Percentiles rank a stretch among this genome's conserved stretches.
Conservation (phyloP, 2,329 filamentous ascomycete species). For the Uncinocarpus reesii region DNA sequence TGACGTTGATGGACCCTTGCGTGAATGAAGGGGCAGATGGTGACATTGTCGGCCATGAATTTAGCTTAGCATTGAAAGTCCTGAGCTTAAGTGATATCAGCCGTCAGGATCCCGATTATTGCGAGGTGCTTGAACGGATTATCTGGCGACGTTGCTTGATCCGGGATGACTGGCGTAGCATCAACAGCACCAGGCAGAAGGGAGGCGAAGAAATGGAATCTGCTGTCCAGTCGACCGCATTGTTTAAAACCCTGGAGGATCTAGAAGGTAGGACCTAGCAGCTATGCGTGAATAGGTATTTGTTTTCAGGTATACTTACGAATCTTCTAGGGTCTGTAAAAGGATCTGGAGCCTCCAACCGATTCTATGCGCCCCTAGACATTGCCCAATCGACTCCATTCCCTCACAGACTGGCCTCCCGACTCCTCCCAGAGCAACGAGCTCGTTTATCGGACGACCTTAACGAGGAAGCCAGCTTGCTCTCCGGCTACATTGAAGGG, state of each 20-base stretch:
- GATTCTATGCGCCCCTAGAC: conserved; percentile 12
- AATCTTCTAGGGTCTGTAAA: conserved; percentile 17
- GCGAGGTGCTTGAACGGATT: conserved; percentile 46
- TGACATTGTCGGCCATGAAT: conserved; percentile 50
- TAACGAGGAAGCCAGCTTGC: conserved; percentile 56
- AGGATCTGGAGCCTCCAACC: not conserved
- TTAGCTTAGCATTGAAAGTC: conserved; percentile 59
- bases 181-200: conserved; percentile 68
- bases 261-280: conserved; percentile 46
- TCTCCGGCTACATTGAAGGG: conserved; percentile 57
- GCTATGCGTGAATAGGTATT: conserved; percentile 8
- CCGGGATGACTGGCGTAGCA: conserved; percentile 69
- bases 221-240: conserved; percentile 53
- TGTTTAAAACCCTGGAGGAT: conserved; percentile 57
- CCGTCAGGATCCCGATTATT: conserved; percentile 46
- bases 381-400: conserved; percentile 22
- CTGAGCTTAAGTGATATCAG: conserved; percentile 44
- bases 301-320: conserved; percentile 7
- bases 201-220: conserved; percentile 58
- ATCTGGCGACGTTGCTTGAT: conserved; percentile 85
- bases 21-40: conserved; percentile 38
- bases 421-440: conserved; percentile 43
- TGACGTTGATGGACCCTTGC: conserved; percentile 62
- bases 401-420: conserved; percentile 25
- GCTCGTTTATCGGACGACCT: conserved; percentile 62